phyloP scores from a whole-genome alignment of 2,329 filamentous ascomycete genomes.

The Apiospora arundinis region DNA sequence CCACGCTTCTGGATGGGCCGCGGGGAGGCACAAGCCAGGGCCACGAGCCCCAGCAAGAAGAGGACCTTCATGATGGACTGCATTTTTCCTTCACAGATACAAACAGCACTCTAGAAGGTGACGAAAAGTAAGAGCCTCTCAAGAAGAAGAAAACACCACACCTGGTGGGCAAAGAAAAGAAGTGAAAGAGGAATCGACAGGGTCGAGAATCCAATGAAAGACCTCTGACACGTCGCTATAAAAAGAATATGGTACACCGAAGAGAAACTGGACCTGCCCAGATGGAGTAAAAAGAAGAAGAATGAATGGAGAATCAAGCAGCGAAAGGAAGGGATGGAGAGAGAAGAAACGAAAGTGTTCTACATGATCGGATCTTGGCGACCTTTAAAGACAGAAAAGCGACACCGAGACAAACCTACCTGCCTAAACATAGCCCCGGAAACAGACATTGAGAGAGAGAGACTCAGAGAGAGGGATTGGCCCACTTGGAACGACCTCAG shows the following conservation, averaged over 20 bases:
- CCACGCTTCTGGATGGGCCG: constrained; percentile 39
- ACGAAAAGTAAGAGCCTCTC: constrained; percentile 20
- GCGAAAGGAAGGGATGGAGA: constrained; percentile 14
- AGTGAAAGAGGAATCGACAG: constrained; percentile 27
- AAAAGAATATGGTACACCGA: constrained; percentile 14
- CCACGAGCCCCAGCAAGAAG: constrained; percentile 36
- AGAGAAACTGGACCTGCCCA: constrained; percentile 18
- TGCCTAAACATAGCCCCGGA: too few relatives aligned
- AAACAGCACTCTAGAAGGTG: constrained; percentile 24
- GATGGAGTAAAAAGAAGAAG: constrained; percentile 1
- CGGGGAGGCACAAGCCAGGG: constrained; percentile 34
- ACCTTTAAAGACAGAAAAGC: constrained; percentile 14
- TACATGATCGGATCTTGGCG: constrained; percentile 8
- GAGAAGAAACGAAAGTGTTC: not conserved
- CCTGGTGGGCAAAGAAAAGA: constrained; percentile 34
- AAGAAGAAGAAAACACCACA: constrained; percentile 31
- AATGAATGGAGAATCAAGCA: constrained; percentile 4
- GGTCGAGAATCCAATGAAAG: constrained; percentile 27
- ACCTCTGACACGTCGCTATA: not conserved
- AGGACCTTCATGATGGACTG: constrained; percentile 36
- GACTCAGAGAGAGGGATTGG: not conserved
- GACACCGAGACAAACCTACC: not conserved
- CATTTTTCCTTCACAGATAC: constrained; percentile 28
- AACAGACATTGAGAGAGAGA: too few relatives aligned
- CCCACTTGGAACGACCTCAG: constrained; percentile 5